Percentiles rank a stretch among this genome's conserved stretches.
These are phyloP conservation scores for Stemphylium vesicarium DNA, from an alignment of 2,329 filamentous ascomycete genomes.

Conservation along the genomic window DNA sequence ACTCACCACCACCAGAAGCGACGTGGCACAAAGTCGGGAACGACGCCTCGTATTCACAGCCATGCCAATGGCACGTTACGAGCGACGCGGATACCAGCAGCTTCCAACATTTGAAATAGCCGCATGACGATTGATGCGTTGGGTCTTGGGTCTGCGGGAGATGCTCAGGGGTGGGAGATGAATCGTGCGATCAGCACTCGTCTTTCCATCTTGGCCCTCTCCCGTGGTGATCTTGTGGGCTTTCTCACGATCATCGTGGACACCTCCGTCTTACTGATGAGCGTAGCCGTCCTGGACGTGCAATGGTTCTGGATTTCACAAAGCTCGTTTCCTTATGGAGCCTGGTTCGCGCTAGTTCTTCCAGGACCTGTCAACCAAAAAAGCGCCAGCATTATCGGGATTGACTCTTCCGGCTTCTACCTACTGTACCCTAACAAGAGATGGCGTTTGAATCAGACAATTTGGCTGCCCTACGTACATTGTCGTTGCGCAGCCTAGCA, in stretches of 20 bases:
- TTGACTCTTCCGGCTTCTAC: not conserved
- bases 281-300: not conserved
- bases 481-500: too few relatives aligned
- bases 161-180: conserved; percentile 6
- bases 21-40: conserved; percentile 19
- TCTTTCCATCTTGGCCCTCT: not conserved
- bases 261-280: not conserved
- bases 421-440: not conserved
- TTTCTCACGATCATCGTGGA: conserved; percentile 4
- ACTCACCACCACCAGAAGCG: conserved; percentile 13
- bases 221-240: conserved; percentile 5
- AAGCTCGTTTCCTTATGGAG: not conserved
- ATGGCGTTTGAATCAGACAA: too few relatives aligned
- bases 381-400: not conserved
- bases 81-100: conserved; percentile 16
- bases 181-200: conserved; percentile 6
- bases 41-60: conserved; percentile 13
- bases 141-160: not conserved
- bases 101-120: conserved; percentile 1
- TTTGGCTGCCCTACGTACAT: too few relatives aligned
- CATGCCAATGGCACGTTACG: too few relatives aligned
- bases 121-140: conserved; percentile 1
- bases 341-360: not conserved
- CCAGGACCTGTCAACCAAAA: not conserved
- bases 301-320: not conserved